Conservation (phyloP, 371 early-diverging fungal genomes). For the Cladochytrium tenue region DNA sequence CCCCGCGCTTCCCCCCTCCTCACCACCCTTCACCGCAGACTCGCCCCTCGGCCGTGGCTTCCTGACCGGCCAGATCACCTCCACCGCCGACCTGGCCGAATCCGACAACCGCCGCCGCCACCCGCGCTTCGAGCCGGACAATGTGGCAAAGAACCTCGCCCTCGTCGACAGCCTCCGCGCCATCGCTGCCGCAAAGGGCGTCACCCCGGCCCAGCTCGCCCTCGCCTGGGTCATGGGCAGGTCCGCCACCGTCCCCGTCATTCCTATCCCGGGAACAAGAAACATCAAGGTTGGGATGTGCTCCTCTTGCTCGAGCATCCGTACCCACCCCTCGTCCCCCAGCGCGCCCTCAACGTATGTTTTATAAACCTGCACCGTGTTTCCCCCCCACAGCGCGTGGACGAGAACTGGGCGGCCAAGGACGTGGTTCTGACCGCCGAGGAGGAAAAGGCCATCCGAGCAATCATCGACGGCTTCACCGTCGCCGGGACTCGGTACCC, state of each 20-base stretch:
- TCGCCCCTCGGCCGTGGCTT: constrained; percentile 61
- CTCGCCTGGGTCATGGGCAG: constrained; percentile 65
- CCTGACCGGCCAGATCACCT: constrained; percentile 51
- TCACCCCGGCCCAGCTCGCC: constrained; percentile 47
- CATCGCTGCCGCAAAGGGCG: constrained; percentile 48
- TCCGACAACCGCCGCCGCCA: constrained; percentile 48
- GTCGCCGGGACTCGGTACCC: not conserved
- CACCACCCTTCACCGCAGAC: constrained; percentile 47
- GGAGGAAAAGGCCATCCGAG: not conserved
- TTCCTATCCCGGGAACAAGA: constrained; percentile 61
- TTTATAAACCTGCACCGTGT: no score
- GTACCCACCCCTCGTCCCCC: no score
- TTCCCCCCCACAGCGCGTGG: no score
- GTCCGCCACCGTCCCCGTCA: constrained; percentile 36
- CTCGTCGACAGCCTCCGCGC: constrained; percentile 50
- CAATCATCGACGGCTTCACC: not conserved
- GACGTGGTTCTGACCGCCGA: not conserved
- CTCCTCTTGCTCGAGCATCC: no score
- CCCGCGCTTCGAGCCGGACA: constrained; percentile 52
- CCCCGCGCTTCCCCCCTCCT: no score
- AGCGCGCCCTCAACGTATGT: no score
- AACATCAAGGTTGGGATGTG: no score
- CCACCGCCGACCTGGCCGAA: constrained; percentile 44
- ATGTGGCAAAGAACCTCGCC: constrained; percentile 55
- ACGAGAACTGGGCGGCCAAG: no score